Evolutionary conservation across 1,284 basidiomycete species (phyloP).

Genomic region (Trichosporon sp.): DNA sequence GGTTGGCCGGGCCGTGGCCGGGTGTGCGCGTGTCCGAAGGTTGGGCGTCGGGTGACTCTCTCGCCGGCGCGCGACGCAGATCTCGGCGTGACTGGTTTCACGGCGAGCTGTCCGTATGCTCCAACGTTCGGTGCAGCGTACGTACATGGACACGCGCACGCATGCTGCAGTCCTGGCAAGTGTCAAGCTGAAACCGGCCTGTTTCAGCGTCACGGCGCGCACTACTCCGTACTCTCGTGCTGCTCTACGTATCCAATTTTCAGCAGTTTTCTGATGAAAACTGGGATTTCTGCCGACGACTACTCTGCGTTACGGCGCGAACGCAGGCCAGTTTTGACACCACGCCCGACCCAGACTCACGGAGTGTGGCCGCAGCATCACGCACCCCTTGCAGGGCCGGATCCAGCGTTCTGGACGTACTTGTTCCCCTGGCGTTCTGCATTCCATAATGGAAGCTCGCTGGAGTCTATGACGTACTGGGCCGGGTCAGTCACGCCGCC

Average conservation of each 20-base stretch:
- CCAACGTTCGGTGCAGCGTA: neutral
- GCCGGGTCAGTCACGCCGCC: too few relatives aligned
- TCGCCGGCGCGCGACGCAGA: neutral
- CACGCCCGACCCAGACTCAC: neutral
- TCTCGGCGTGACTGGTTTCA: neutral
- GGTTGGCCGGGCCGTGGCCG: neutral
- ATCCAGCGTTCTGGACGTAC: neutral
- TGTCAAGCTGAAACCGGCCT: neutral
- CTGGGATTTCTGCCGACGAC: neutral
- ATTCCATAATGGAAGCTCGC: neutral
- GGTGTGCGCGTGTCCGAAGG: too few relatives aligned
- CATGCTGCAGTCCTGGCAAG: too few relatives aligned
- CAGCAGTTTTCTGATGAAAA: neutral
- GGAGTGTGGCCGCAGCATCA: neutral
- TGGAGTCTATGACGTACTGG: neutral
- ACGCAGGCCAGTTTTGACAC: too few relatives aligned
- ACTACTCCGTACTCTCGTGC: too few relatives aligned
- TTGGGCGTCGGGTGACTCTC: neutral
- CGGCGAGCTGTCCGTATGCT: neutral
- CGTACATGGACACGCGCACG: neutral
- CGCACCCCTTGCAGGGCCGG: too few relatives aligned
- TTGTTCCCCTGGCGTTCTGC: neutral
- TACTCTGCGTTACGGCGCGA: neutral
- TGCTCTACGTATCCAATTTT: too few relatives aligned
- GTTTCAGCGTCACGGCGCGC: neutral